Evolutionary conservation across 169 alveolate species (phyloP).

Genomic region (Toxoplasma gondii): DNA sequence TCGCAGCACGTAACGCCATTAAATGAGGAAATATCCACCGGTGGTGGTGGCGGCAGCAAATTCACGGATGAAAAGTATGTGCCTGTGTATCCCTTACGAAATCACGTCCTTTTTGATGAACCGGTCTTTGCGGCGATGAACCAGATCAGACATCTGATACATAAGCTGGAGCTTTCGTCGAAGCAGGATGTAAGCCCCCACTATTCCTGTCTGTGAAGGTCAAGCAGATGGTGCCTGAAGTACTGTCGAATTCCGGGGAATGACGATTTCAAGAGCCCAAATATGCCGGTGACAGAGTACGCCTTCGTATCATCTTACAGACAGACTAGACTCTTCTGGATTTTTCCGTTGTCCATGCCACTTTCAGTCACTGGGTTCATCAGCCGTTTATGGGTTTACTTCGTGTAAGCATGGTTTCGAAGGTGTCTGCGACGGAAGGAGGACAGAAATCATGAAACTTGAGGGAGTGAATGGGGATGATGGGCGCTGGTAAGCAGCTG

Average conservation of each 20-base stretch:
- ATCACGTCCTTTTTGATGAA: slow-evolving; percentile 27
- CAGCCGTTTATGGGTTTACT: no score
- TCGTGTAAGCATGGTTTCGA: background rate
- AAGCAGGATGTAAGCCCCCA: background rate
- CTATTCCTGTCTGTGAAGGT: background rate
- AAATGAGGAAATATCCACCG: background rate
- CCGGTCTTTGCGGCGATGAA: slow-evolving; percentile 10
- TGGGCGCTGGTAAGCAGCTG: no score
- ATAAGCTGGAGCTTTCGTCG: background rate
- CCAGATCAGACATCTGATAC: slow-evolving; percentile 10
- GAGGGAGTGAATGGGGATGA: no score
- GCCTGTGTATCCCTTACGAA: background rate
- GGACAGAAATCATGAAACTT: background rate
- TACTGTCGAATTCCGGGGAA: background rate
- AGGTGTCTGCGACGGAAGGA: background rate
- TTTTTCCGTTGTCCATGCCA: no score
- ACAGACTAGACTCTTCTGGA: no score
- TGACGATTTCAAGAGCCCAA: background rate
- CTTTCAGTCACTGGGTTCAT: no score
- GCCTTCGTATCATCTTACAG: background rate
- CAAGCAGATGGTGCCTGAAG: background rate
- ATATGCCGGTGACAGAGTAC: background rate
- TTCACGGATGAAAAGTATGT: background rate
- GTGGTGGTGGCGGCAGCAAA: background rate
- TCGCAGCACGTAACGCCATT: no score